Base-by-base conservation (phyloP, 768 basidiomycete species). In the Tylopilus subfusipes region DNA sequence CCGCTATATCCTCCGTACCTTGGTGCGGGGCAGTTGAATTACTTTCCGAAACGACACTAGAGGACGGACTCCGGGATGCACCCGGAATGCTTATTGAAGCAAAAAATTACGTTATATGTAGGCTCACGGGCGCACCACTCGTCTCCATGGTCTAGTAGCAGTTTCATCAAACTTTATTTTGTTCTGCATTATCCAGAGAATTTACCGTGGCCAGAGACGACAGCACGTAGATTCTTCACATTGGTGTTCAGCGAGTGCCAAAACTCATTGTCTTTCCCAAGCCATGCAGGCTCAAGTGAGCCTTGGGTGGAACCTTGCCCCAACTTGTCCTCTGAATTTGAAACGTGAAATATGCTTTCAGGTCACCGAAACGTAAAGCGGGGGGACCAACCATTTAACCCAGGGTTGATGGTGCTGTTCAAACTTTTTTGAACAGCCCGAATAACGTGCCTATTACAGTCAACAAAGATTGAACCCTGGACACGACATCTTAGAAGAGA, bases 81-180 rank as follows among this genome's bases (percentile, higher is more conserved):
- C 82, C 87, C 88, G 2, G 86, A 85, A 64, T 90, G 88, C 65
- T 90, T 90, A 63, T 79, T 36, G 58, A 90, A 91, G 65, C 88
- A 91, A 66, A 89, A 88, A 0, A 86, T 78, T 10, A 86, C 77
- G 38, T 80, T 71, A 56, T 82, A 82, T 4, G 75, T 76, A 2
- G 78, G 78, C 55, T 88, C 85, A 18, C 85, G 81, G 9, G 80
- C 79, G 56, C 88, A 90, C 88, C 88, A 90, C 65, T 89, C 86
- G 54, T 90, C 78, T 1, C 88, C 88, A 58, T 90, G 88, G 64
- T 86, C 88, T 86, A 57, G 58, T n/a, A n/a, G 58, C 31, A 25
- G 21, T 38, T 16, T 13, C 18, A 31, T 58, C 36, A 53, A 30
- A 22, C 49, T 1, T 24, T 21, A 53, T 7, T 22, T 22, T 5